Conservation (phyloP, 345 rosid species). For the Linum tenue region DNA sequence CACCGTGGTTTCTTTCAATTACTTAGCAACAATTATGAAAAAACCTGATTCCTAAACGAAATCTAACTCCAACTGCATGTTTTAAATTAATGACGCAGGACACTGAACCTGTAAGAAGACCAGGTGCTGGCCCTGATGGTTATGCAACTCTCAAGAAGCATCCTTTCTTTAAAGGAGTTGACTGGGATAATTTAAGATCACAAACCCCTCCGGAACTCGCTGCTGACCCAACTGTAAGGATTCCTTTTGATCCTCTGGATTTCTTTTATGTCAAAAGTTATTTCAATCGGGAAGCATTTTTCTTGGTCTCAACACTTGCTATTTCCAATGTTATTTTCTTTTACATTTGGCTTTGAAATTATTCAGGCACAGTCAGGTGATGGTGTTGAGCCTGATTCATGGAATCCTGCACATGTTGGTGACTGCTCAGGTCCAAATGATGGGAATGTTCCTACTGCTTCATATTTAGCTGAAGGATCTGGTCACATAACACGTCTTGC, state of each 20-base stretch:
- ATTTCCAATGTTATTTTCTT: conserved; percentile 1
- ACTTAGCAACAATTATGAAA: neutral
- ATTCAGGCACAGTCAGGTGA: conserved; percentile 51
- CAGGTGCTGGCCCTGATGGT: conserved; percentile 86
- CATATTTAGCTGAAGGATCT: conserved; percentile 46
- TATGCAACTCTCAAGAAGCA: conserved; percentile 73
- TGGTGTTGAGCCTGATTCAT: conserved; percentile 35
- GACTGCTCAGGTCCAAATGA: conserved; percentile 52
- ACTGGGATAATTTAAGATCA: conserved; percentile 69
- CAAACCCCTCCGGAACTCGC: conserved; percentile 78
- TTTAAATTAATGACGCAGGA: conserved; percentile 39
- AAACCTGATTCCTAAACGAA: neutral
- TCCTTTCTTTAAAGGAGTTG: conserved; percentile 78
- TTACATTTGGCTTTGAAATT: conserved; percentile 1
- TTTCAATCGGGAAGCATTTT: neutral
- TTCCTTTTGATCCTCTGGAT: neutral
- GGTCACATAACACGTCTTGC: conserved; percentile 82
- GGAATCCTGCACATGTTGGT: conserved; percentile 71
- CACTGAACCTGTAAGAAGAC: conserved; percentile 81
- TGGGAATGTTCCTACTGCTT: conserved; percentile 38
- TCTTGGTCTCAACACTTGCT: neutral
- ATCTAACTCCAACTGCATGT: neutral
- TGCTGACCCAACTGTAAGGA: conserved; percentile 49
- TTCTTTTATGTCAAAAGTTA: neutral
- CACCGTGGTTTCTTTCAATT: neutral